Evolutionary conservation across 139 green algal species (phyloP), one percentile per base, ranked within the genome.

Genomic region (Spirogloea muscicola): DNA sequence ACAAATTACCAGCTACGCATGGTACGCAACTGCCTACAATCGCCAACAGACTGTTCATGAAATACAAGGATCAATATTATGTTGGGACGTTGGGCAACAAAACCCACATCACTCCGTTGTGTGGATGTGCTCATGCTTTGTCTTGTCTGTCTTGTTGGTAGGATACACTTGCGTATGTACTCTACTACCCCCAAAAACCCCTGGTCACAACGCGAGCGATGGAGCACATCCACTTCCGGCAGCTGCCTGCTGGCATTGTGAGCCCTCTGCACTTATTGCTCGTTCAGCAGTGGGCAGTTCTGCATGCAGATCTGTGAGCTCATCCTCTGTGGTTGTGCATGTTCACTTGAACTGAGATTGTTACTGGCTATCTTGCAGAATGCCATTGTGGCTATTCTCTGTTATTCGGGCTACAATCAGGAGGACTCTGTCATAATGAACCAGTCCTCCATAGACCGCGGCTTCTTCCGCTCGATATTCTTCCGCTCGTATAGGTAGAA

Each of bases 331-430:
- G n/a, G n/a, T n/a, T n/a, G 31, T 65, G 31, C 31, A 65, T 38
- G 13, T 16, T 38, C 31, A n/a, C 57, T 16, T 65, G 10, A 10
- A 10, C 29, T 16, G 10, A 31, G 10, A 16, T 10, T 16, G 16
- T 65, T 16, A 41, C 29, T 65, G 10, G 13, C 57, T 65, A 65
- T 65, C 29, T 16, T 65, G 2, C 79, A 85, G 48, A 97, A 97
- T 78, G 90, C 91, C 49, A 94, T 98, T 49, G 93, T 98, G 49
- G 94, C 91, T 38, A 98, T 98, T 76, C 84, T 88, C 29, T 96
- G 88, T 86, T 98, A 99, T 87, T 91, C 84, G 21, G 94, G 94
- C 1, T 99, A 97, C 88, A 99, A 99, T 88, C 94, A 99, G 88
- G 94, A 99, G 76, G 94, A 99, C 80, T 95, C 87, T 7, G 86